Evolutionary conservation across 2,329 filamentous ascomycete species (phyloP), one percentile per base, ranked within the genome.

Genomic region (Fusarium denticulatum): DNA sequence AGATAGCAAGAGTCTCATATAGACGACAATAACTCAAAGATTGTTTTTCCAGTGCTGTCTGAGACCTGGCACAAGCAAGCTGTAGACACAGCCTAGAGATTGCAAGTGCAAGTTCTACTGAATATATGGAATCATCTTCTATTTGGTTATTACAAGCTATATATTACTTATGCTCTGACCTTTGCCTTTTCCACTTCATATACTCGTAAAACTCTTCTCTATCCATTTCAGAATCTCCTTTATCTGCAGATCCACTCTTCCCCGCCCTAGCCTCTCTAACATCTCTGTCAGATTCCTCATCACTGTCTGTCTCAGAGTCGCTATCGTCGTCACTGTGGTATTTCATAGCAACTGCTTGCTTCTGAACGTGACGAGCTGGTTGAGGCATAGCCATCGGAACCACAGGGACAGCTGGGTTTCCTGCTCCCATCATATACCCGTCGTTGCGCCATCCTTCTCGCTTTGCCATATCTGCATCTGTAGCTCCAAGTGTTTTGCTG

Each of bases 41-140:
- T 5, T 7, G 2, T 3, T 28, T 10, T 4, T 18, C 11, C 14
- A 28, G 13, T 6, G 3, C 9, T 40, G 3, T 22, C 1, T 0
- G 18, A 37, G 24, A 13, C 11, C 7, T 39, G 6, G 7, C 30
- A 11, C 3, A 12, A 34, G n/a, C 9, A 26, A 3, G 14, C 9
- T 26, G 6, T 36, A 36, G 8, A 20, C 16, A 2, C 3, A 34
- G 12, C 2, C 5, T 52, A 15, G 9, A 26, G 16, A 20, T 9
- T 16, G 2, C 3, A 0, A 30, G 6, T 47, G 10, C 5, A 30
- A n/a, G 3, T 16, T 11, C 16, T 22, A 6, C 20, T 13, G 37
- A 22, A 14, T 34, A 4, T 20, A 20, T 52, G 2, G 16, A 3
- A 11, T 34, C 6, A 15, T 26, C 6, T 24, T 20, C 16, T 36